phyloP scores from a whole-genome alignment of 2,329 filamentous ascomycete species.

The Raffaelea arxii region DNA sequence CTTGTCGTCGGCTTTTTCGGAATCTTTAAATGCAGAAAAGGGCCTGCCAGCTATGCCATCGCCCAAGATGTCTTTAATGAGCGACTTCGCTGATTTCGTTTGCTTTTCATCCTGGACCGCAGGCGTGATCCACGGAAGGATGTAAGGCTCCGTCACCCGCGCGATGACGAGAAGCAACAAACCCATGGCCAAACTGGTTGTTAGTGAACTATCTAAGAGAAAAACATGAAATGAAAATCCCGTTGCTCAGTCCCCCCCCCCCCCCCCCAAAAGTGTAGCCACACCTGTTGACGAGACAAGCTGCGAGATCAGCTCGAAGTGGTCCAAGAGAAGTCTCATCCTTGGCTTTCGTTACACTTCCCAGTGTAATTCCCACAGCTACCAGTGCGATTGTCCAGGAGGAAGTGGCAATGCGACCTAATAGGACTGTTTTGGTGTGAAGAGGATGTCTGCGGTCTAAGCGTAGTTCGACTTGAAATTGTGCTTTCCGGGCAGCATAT shows the following conservation, averaged over 20 bases:
- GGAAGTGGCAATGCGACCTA: constrained; percentile 17
- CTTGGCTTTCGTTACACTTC: background rate
- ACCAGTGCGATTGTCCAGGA: constrained; percentile 20
- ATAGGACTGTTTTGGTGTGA: constrained; percentile 20
- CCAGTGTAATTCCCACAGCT: constrained; percentile 16
- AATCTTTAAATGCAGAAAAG: background rate
- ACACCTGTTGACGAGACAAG: constrained; percentile 8
- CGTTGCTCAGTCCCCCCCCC: too few species aligned
- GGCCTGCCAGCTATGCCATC: constrained; percentile 9
- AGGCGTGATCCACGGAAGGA: constrained; percentile 14
- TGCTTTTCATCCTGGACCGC: constrained; percentile 4
- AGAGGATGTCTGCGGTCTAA: constrained; percentile 19
- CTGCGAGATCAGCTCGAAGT: constrained; percentile 8
- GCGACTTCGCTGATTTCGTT: constrained; percentile 6
- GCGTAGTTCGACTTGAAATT: constrained; percentile 13
- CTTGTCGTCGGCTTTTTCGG: background rate
- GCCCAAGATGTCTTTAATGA: constrained; percentile 10
- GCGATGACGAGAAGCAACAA: constrained; percentile 8
- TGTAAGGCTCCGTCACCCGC: constrained; percentile 11
- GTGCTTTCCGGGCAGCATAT: constrained; percentile 16
- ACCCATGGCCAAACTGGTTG: constrained; percentile 7
- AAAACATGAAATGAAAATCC: background rate
- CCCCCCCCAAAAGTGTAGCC: too few species aligned
- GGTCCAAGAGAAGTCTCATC: background rate
- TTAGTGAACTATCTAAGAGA: background rate